Base-by-base conservation (phyloP, 306 rosid genomes). In the Cicer judaicum region DNA sequence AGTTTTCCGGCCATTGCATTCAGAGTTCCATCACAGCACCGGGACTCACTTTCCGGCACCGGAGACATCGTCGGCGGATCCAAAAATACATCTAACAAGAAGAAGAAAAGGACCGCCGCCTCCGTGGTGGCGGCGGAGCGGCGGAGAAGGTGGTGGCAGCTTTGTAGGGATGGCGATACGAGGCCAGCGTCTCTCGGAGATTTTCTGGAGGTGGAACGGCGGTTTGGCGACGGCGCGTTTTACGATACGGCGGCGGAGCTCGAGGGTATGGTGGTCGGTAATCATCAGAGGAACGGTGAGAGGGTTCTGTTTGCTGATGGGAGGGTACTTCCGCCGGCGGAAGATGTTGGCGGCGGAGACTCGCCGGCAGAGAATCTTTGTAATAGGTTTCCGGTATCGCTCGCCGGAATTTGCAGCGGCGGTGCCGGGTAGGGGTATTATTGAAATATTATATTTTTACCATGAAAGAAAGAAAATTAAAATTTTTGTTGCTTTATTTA, bases 131-230 rank as follows among this genome's bases (percentile, higher is more conserved):
- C 61, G 57, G 85, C 86, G 48, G 96, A 89, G 34, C 15, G 96
- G 55, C 72, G 92, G 75, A 71, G 93, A 67, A 79, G 89, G 85
- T 94, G 99, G 99, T 94, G 99, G 99, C 82, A 87, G 75, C 83
- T 94, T 2, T 92, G 99, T 70, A 72, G 93, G 15, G 99, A 92
- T 68, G 90, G 87, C 19, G 95, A 82, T 10, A 73, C 92, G 7
- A 86, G 77, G 63, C 93, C 97, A 70, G 82, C 95, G 1, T 92
- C 97, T 15, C 81, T 94, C 0, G 96, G 97, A 0, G 99, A 94
- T 19, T 94, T 92, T 73, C 89, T 94, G 16, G 99, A 91, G 85
- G 96, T 88, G 60, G 99, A 94, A 79, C 83, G 99, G 83, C 60
- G 97, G 78, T 86, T 81, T 73, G 96, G 97, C 2, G 99, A 94